Evolutionary conservation across 768 basidiomycete species (phyloP).

Genomic region (Collybia sp.): DNA sequence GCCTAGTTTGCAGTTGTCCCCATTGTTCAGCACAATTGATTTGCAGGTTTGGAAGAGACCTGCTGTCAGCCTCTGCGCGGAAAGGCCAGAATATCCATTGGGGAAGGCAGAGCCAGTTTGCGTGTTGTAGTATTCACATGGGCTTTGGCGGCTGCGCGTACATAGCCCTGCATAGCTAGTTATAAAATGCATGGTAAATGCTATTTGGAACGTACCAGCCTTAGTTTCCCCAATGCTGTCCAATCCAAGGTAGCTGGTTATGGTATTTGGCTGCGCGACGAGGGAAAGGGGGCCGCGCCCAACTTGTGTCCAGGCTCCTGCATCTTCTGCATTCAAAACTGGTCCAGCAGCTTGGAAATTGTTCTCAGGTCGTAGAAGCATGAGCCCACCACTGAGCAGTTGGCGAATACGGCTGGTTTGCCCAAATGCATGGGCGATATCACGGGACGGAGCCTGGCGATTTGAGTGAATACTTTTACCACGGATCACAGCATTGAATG

Average conservation of each 20-base stretch:
- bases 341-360: too few relatives aligned
- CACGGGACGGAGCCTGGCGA: conserved; percentile 24
- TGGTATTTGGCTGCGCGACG: neutral
- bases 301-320: too few relatives aligned
- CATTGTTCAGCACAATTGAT: conserved; percentile 2
- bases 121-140: too few relatives aligned
- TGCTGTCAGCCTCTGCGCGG: neutral
- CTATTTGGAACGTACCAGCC: neutral
- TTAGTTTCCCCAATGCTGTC: neutral
- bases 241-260: neutral
- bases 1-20: conserved; percentile 1
- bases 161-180: too few relatives aligned
- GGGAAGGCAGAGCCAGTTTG: neutral
- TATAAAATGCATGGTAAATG: neutral
- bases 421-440: conserved; percentile 21
- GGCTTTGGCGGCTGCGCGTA: too few relatives aligned
- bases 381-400: conserved; percentile 15
- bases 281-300: neutral
- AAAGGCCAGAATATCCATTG: neutral
- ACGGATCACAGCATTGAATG: conserved; percentile 33
- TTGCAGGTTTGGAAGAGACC: neutral
- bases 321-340: too few relatives aligned
- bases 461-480: conserved; percentile 27
- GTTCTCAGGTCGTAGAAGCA: neutral
- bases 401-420: conserved; percentile 18